Evolutionary conservation across 23 red algal species (phyloP).

Genomic region (Gracilariopsis chorda): DNA sequence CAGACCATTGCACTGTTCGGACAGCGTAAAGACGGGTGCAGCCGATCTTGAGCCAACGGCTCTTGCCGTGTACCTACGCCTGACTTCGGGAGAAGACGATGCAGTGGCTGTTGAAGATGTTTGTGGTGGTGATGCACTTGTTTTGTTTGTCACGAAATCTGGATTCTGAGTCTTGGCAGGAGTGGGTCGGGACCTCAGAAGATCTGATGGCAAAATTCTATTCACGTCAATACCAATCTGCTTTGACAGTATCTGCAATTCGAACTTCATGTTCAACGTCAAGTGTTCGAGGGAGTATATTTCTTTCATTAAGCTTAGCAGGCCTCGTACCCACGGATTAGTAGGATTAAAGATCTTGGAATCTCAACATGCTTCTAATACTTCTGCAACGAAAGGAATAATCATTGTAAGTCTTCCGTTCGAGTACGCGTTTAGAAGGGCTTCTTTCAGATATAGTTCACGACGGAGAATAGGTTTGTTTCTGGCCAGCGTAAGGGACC

Average conservation of each 20-base stretch:
- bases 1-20: neutral
- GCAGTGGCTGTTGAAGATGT: slow-evolving; percentile 15
- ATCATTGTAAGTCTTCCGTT: slow-evolving; percentile 78
- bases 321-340: slow-evolving; percentile 84
- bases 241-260: slow-evolving; percentile 81
- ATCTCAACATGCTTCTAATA: slow-evolving; percentile 56
- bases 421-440: slow-evolving; percentile 75
- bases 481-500: slow-evolving; percentile 70
- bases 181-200: slow-evolving; percentile 14
- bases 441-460: slow-evolving; percentile 79
- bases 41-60: neutral
- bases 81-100: slow-evolving; percentile 23
- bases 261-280: slow-evolving; percentile 92
- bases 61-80: neutral
- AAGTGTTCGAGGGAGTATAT: slow-evolving; percentile 77
- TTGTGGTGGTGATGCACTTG: neutral
- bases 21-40: slow-evolving; percentile 8
- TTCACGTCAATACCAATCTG: slow-evolving; percentile 56
- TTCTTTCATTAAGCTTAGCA: slow-evolving; percentile 81
- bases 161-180: slow-evolving; percentile 66
- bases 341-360: slow-evolving; percentile 77
- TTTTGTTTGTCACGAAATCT: slow-evolving; percentile 66
- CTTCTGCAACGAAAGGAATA: slow-evolving; percentile 80
- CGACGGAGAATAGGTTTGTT: slow-evolving; percentile 77
- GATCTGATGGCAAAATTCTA: slow-evolving; percentile 45